Base-by-base conservation (phyloP, 129 eudicot species). In the Artemisia argyi region DNA sequence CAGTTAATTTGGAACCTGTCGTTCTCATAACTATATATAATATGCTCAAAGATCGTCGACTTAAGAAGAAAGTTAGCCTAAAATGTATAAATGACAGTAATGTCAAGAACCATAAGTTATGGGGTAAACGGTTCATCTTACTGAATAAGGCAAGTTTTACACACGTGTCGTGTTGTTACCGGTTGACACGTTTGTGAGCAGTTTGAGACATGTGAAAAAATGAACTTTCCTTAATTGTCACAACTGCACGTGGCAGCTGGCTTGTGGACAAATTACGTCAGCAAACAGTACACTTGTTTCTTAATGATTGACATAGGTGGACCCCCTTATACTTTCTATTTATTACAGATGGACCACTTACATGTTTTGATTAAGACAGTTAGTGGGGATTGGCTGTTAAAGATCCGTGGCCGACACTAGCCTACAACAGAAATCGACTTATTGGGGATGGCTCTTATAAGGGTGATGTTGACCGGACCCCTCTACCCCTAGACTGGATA, bases 181-280 rank as follows among this genome's bases (percentile, higher is more conserved):
- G 63, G 70, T 77, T 10, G 11, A 53, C n/a, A 35, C 55, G 53
- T 63, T 32, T 60, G 69, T 68, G 55, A 59, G 19, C 15, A 42
- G 32, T 59, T 77, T 77, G 11, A 32, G 55, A 69, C 76, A 77
- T 61, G 81, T 77, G 81, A 77, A 67, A 13, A 35, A 60, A 14
- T 3, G 35, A 50, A 47, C 81, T 77, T 76, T 35, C 71, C 71
- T 61, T 77, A 69, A 76, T 76, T 69, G 47, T 46, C 32, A 61
- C 76, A 76, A 22, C 58, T 39, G 13, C 71, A 69, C 81, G 81
- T 77, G 81, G 76, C 76, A 61, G 32, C 69, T 61, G 48, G 77
- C 61, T 26, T 61, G 61, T 28, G 24, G 47, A 15, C 8, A 71
- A 71, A 35, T 54, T 20, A 71, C 39, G 61, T 51, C 52, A 71